A percentile compares a stretch with the other conserved stretches of the same genome.
Evolutionary conservation across 805 yeast genomes (phyloP).

Genomic region (Teunomyces aglyptinius): DNA sequence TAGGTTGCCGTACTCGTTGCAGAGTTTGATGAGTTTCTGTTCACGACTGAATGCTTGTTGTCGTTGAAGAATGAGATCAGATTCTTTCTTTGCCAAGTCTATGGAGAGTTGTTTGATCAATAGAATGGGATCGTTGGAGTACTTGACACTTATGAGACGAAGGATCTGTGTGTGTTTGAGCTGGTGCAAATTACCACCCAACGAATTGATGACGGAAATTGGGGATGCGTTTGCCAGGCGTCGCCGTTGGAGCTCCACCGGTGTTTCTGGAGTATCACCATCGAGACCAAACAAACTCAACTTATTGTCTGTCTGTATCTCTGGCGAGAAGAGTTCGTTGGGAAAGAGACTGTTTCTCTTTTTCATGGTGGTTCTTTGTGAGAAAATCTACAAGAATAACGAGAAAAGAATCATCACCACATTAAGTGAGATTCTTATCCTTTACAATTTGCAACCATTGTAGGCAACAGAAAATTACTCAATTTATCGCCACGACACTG

Average conservation of each 20-base stretch:
- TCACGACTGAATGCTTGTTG: constrained; percentile 32
- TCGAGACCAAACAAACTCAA: constrained; percentile 10
- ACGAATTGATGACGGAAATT: constrained; percentile 7
- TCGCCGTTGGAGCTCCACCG: background rate
- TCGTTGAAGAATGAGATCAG: constrained; percentile 41
- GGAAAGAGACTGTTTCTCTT: constrained; percentile 13
- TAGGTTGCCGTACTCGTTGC: constrained; percentile 36
- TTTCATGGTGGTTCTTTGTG: background rate
- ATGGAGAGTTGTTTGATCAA: constrained; percentile 47
- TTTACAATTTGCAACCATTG: too few species aligned
- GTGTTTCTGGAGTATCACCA: background rate
- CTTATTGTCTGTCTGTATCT: constrained; percentile 1
- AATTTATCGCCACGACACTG: constrained; percentile 42
- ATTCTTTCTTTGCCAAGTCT: constrained; percentile 48
- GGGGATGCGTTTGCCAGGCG: constrained; percentile 1
- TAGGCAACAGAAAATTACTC: too few species aligned
- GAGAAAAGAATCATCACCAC: too few species aligned
- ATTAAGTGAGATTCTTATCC: too few species aligned
- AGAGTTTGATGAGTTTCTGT: constrained; percentile 29
- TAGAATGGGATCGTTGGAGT: constrained; percentile 21
- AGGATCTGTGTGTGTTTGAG: constrained; percentile 12
- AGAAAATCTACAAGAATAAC: background rate
- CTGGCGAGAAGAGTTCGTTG: constrained; percentile 7
- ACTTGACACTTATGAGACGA: constrained; percentile 23
- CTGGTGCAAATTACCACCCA: constrained; percentile 15